Evolutionary conservation across 2,329 filamentous ascomycete genomes (phyloP).

Genomic region (Paecilomyces niveus): DNA sequence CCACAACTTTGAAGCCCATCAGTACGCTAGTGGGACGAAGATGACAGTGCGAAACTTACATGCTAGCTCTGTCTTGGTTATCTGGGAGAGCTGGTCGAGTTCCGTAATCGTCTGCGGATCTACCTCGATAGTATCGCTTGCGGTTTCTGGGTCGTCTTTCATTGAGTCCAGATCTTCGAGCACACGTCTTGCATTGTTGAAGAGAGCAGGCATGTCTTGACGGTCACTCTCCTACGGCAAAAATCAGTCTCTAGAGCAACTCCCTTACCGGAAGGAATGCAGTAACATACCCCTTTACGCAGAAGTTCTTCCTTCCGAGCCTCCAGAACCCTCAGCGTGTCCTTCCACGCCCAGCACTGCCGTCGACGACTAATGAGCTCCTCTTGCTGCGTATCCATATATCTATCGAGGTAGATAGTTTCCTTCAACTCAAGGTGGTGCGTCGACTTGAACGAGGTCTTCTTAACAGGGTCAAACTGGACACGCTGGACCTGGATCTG

Average conservation of each 20-base stretch:
- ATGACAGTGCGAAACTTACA: constrained; percentile 18
- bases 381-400: constrained; percentile 60
- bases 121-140: constrained; percentile 37
- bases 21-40: constrained; percentile 1
- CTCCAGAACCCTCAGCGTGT: constrained; percentile 52
- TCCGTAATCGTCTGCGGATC: constrained; percentile 32
- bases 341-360: constrained; percentile 68
- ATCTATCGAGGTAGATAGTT: constrained; percentile 79
- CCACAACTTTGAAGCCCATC: constrained; percentile 17
- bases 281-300: constrained; percentile 24
- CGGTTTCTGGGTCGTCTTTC: constrained; percentile 23
- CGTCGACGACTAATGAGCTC: constrained; percentile 58
- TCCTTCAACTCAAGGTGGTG: constrained; percentile 74
- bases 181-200: constrained; percentile 32
- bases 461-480: constrained; percentile 58
- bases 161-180: constrained; percentile 35
- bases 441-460: constrained; percentile 62
- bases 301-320: constrained; percentile 37
- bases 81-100: constrained; percentile 40
- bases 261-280: constrained; percentile 9
- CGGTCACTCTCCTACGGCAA: constrained; percentile 15
- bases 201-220: constrained; percentile 23
- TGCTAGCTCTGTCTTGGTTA: constrained; percentile 42
- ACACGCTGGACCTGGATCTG: constrained; percentile 86
- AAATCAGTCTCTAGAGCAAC: constrained; percentile 6